Evolutionary conservation across 805 yeast genomes (phyloP).

Genomic region (Candida caryicola): DNA sequence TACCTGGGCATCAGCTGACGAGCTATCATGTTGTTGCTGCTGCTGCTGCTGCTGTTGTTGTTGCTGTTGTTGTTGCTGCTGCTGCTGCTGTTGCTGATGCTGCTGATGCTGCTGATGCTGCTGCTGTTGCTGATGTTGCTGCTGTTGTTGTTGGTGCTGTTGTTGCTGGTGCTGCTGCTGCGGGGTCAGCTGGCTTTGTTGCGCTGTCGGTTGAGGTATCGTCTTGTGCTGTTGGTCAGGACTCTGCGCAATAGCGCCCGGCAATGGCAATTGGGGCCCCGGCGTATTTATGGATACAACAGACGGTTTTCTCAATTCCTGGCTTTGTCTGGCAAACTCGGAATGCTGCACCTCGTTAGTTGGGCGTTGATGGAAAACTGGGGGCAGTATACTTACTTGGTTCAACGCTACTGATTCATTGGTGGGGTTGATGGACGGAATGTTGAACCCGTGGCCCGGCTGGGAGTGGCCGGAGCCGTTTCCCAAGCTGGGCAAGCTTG

Average conservation of each 20-base stretch:
- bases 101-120: slow-evolving; percentile 8
- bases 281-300: slow-evolving; percentile 16
- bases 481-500: slow-evolving; percentile 51
- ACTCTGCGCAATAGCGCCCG: slow-evolving; percentile 21
- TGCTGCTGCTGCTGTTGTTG: slow-evolving; percentile 9
- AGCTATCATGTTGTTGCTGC: slow-evolving; percentile 9
- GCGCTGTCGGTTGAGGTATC: slow-evolving; percentile 12
- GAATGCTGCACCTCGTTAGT: slow-evolving; percentile 13
- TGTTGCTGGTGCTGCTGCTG: slow-evolving; percentile 18
- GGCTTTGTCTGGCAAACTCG: slow-evolving; percentile 20
- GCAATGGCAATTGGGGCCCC: slow-evolving; percentile 25
- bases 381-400: slow-evolving; percentile 21
- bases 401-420: slow-evolving; percentile 23
- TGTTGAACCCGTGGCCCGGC: slow-evolving; percentile 46
- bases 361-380: background rate
- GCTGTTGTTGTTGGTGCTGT: slow-evolving; percentile 12
- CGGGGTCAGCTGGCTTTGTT: slow-evolving; percentile 10
- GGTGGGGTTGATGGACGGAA: slow-evolving; percentile 45
- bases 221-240: slow-evolving; percentile 16
- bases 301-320: slow-evolving; percentile 26
- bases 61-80: slow-evolving; percentile 9
- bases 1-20: slow-evolving; percentile 10
- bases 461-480: slow-evolving; percentile 36
- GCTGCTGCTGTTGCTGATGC: slow-evolving; percentile 8
- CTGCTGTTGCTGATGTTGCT: slow-evolving; percentile 6